Conservation (phyloP, 352 stramenopile genomes). For the Pseudoperonospora humuli region DNA sequence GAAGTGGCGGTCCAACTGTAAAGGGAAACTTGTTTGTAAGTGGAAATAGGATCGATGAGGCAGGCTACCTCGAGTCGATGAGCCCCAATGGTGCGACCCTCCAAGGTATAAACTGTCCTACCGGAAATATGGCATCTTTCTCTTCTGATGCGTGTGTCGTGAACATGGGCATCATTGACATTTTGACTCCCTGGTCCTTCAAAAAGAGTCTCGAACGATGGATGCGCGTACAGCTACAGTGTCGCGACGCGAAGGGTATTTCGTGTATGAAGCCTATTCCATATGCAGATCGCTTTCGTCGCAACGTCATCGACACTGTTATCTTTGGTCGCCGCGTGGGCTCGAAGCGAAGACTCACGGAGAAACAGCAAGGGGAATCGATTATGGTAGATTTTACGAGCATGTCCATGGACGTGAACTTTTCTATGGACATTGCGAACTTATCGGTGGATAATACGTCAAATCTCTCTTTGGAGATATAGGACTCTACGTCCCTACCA, state of each 20-base stretch:
- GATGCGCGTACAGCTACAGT: conserved; percentile 74
- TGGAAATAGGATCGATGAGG: conserved; percentile 29
- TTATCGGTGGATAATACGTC: conserved; percentile 30
- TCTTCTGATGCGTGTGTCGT: conserved; percentile 68
- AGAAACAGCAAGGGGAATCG: conserved; percentile 45
- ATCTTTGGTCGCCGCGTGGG: conserved; percentile 56
- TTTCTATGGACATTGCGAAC: conserved; percentile 31
- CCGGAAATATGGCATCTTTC: conserved; percentile 32
- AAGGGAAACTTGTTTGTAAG: conserved; percentile 29
- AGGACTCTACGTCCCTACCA: conserved; percentile 3
- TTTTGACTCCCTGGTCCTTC: conserved; percentile 92
- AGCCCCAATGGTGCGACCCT: conserved; percentile 40
- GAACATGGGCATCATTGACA: conserved; percentile 97
- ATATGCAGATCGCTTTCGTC: conserved; percentile 80
- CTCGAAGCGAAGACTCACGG: conserved; percentile 22
- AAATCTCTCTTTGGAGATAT: conserved; percentile 47
- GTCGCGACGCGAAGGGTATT: conserved; percentile 67
- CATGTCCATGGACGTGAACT: conserved; percentile 38
- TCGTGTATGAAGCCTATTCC: conserved; percentile 74
- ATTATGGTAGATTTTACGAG: conserved; percentile 83
- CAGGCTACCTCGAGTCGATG: conserved; percentile 46
- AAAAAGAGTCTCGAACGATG: conserved; percentile 90
- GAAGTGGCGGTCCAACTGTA: conserved; percentile 21
- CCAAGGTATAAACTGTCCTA: conserved; percentile 17
- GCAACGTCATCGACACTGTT: conserved; percentile 78